Evolutionary conservation across 768 basidiomycete genomes (phyloP).

Genomic region (Rhizopogon roseolus): DNA sequence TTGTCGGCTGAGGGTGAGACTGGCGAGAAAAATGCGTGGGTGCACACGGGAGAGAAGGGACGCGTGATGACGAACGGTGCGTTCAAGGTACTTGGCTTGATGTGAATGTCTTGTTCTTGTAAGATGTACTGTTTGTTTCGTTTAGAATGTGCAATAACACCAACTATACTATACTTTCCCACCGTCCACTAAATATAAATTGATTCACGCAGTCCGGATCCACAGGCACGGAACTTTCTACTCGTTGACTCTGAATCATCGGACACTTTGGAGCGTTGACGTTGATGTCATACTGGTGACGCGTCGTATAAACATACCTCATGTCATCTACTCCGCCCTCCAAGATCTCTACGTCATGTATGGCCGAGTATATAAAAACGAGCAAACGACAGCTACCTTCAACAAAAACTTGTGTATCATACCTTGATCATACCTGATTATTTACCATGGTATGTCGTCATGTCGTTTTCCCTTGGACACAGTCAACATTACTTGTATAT

Average conservation of each 20-base stretch:
- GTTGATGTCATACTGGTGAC: background rate
- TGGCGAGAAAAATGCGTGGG: conserved; percentile 40
- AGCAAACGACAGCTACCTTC: background rate
- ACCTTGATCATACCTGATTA: background rate
- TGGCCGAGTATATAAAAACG: background rate
- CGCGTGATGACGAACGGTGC: conserved; percentile 64
- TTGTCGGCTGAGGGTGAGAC: conserved; percentile 33
- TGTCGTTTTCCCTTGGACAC: background rate
- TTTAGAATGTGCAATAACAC: background rate
- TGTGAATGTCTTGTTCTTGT: background rate
- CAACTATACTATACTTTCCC: no score
- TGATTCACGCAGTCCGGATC: no score
- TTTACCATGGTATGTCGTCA: background rate
- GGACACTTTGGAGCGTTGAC: background rate
- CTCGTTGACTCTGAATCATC: no score
- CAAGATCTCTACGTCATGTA: background rate
- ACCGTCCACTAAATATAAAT: no score
- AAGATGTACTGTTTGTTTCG: background rate
- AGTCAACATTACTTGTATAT: background rate
- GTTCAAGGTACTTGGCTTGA: conserved; percentile 35
- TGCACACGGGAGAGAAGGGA: conserved; percentile 37
- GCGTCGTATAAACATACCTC: no score
- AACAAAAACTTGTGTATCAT: background rate
- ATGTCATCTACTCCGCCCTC: background rate
- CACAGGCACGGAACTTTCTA: no score